Percentiles rank a stretch among this genome's conserved stretches.
phyloP scores from a whole-genome alignment of 805 yeast genomes.

The Saturnispora besseyi region DNA sequence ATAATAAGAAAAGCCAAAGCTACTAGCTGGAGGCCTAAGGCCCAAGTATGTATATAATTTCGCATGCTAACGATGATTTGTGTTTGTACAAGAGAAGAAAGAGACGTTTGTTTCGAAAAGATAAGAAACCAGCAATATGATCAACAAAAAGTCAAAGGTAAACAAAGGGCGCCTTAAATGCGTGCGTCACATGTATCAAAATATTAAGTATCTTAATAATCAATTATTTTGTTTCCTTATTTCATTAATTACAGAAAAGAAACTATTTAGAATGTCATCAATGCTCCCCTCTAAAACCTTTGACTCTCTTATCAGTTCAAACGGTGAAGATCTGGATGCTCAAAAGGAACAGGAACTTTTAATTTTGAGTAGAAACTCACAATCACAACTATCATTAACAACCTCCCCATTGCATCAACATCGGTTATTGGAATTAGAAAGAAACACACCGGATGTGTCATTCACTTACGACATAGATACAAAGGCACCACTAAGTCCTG shows the following conservation, averaged over 20 bases:
- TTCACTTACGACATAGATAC: slow-evolving; percentile 25
- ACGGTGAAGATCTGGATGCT: slow-evolving; percentile 10
- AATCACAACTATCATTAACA: slow-evolving; percentile 11
- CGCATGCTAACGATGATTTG: slow-evolving; percentile 10
- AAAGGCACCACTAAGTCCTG: slow-evolving; percentile 17
- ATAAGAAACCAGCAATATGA: background rate
- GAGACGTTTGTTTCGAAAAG: background rate
- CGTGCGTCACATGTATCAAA: background rate
- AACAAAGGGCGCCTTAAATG: background rate
- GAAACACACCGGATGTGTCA: slow-evolving; percentile 19
- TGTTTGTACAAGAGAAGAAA: background rate
- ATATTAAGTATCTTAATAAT: background rate
- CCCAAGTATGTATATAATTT: slow-evolving; percentile 21
- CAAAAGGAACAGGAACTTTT: slow-evolving; percentile 15
- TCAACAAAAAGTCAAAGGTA: background rate
- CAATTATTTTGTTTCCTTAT: background rate
- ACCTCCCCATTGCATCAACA: background rate
- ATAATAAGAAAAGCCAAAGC: slow-evolving; percentile 57
- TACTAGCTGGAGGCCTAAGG: slow-evolving; percentile 37
- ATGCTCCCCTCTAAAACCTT: background rate
- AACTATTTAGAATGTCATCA: background rate
- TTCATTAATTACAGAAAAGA: background rate
- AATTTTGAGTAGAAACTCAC: slow-evolving; percentile 13
- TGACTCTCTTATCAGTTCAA: background rate
- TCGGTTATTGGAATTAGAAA: background rate